A percentile compares a stretch with the other conserved stretches of the same genome.
phyloP scores from a whole-genome alignment of 805 yeast genomes.

The Saccharomycopsis amapae region DNA sequence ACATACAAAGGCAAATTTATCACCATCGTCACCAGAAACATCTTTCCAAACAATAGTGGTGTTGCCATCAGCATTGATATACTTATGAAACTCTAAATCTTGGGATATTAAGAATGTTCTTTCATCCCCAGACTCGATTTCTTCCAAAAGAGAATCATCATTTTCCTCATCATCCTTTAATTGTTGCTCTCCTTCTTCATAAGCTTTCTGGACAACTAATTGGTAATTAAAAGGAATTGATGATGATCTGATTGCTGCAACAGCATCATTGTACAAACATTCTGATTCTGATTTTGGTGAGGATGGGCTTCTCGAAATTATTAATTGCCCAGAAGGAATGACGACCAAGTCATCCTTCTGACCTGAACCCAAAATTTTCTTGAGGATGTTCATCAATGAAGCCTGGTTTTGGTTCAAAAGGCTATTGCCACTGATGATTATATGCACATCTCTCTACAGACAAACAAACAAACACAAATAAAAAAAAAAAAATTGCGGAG shows the following conservation, averaged over 20 bases:
- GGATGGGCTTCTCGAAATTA: slow-evolving; percentile 59
- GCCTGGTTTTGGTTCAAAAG: neutral
- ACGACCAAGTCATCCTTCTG: slow-evolving; percentile 48
- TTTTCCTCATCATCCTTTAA: slow-evolving; percentile 42
- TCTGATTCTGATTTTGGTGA: slow-evolving; percentile 87
- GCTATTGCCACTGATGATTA: too few relatives aligned
- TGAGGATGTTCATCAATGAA: slow-evolving; percentile 79
- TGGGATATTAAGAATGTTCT: slow-evolving; percentile 63
- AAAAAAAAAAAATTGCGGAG: too few relatives aligned
- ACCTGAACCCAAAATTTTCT: slow-evolving; percentile 51
- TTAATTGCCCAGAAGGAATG: slow-evolving; percentile 76
- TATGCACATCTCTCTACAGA: too few relatives aligned
- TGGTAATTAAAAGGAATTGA: slow-evolving; percentile 59
- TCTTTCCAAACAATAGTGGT: slow-evolving; percentile 74
- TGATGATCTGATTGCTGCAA: slow-evolving; percentile 62
- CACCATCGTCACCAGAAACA: slow-evolving; percentile 79
- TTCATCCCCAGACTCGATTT: slow-evolving; percentile 41
- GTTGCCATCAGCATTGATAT: slow-evolving; percentile 45
- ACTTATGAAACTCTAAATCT: slow-evolving; percentile 48
- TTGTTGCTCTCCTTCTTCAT: slow-evolving; percentile 58
- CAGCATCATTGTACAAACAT: slow-evolving; percentile 75
- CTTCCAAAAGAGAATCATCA: slow-evolving; percentile 12
- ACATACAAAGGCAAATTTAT: slow-evolving; percentile 71
- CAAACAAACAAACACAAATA: too few relatives aligned
- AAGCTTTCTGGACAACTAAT: slow-evolving; percentile 60